Evolutionary conservation across 2,329 filamentous ascomycete species (phyloP), one percentile per base, ranked within the genome.

Genomic region (Sclerotinia minor): DNA sequence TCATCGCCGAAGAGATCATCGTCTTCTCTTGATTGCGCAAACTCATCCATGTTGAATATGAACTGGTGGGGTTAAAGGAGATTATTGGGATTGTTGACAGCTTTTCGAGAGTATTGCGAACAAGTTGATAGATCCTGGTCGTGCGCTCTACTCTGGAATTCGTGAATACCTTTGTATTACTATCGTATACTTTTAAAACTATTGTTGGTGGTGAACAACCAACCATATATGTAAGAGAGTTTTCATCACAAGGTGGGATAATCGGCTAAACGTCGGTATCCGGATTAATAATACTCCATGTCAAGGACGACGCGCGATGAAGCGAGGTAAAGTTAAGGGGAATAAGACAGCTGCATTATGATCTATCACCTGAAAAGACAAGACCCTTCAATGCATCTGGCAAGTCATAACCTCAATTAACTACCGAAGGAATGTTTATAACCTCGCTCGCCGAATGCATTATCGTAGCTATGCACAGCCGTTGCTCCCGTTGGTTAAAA

Each of bases 1-100:
- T 78, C 76, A 44, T 78, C 76, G 8, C 72, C 73, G 64, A 78
- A 78, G 38, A 78, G 75, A 67, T 78, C 75, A 58, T 77, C 71
- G 52, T 77, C 75, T 54, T 74, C 75, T 68, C 76, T 68, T 17
- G 72, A 74, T 69, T 78, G 76, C 35, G 76, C 76, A 61, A 78
- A 78, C 69, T 76, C 75, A 68, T 75, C 75, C 75, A 77, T 76
- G 53, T 21, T 50, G 15, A 8, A 41, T 44, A 44, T 44, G 49
- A 57, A 65, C 53, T 44, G 38, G 50, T 65, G 63, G 49, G 50
- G 50, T 65, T 21, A 19, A 4, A 58, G 52, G 19, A 44, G 32
- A 35, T 26, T 21, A 19, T 17, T 49, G 29, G 5, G 50, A 15
- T 29, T 58, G 24, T 58, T 65, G 19, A 29, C 21, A 17, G 52